Evolutionary conservation across 257 asterid genomes (phyloP), one percentile per base, ranked within the genome.

Genomic region (Jaltomata sinuosa): DNA sequence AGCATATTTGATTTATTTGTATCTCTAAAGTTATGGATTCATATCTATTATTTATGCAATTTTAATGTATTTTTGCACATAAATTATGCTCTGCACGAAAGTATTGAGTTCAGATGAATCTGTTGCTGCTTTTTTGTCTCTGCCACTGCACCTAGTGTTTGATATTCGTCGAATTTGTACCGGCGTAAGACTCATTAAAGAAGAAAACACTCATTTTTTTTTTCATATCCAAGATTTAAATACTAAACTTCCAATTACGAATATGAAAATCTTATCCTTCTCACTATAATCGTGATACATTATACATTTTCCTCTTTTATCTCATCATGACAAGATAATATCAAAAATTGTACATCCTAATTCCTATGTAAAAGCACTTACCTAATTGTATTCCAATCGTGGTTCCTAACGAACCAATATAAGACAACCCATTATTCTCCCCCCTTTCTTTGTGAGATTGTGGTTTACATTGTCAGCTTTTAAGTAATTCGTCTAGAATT

Each of bases 71-170:
- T 4, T 59, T 59, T 55, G 1, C 12, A 21, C 64, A n/a, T 57
- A 57, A 57, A 57, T 3, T 57, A n/a, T 29, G 38, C 11, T 62
- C 5, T 14, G 0, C 0, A 10, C 29, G 38, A 29, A 31, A 27
- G n/a, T 29, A 27, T 2, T 57, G 1, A 1, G 6, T 57, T 57
- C 3, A n/a, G 6, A 62, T 27, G n/a, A 62, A 62, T 5, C 32
- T 3, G 11, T 62, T 27, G 2, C 0, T 18, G 6, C 11, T 62
- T 4, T 0, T 62, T 4, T 62, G 1, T 62, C 9, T 11, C 8
- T 0, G 14, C 34, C 5, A 0, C 0, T 61, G 10, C 9, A 5
- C 3, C 0, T 27, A 5, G 21, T 5, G 5, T 64, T 31, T 1
- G 4, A 31, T 27, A 64, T 0, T 31, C 2, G 2, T 64, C 1